These are phyloP conservation scores for Trametes meyenii DNA, from an alignment of 768 basidiomycete species.

Conservation along the genomic window DNA sequence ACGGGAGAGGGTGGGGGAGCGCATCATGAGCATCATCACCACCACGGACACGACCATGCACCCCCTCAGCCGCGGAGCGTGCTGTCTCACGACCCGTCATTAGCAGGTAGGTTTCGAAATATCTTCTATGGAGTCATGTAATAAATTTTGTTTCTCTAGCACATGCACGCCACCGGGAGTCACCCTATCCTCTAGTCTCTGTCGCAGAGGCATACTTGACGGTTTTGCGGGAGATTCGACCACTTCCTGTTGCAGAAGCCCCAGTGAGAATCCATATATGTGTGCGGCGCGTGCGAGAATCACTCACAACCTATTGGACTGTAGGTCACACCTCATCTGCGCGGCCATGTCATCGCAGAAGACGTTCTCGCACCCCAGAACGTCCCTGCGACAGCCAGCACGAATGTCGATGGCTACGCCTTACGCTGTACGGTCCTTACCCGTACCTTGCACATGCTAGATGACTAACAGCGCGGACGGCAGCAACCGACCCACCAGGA, in stretches of 20 bases:
- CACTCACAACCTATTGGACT: background rate
- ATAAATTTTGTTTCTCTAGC: constrained; percentile 42
- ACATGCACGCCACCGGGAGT: constrained; percentile 70
- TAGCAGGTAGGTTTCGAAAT: constrained; percentile 51
- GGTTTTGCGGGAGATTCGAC: constrained; percentile 52
- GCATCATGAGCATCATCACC: constrained; percentile 42
- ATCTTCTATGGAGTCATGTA: background rate
- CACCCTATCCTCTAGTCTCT: constrained; percentile 74
- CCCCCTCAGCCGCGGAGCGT: constrained; percentile 59
- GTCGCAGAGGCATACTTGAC: constrained; percentile 64
- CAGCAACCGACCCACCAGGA: constrained; percentile 68
- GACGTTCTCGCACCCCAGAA: constrained; percentile 67
- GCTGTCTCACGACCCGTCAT: constrained; percentile 71
- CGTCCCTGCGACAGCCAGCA: constrained; percentile 66
- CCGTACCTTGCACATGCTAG: background rate
- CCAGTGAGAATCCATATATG: constrained; percentile 41
- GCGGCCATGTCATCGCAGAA: constrained; percentile 74
- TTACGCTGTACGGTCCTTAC: constrained; percentile 56
- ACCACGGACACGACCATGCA: constrained; percentile 38
- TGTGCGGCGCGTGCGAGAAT: background rate
- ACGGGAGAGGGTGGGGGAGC: constrained; percentile 22
- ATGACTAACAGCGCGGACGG: background rate
- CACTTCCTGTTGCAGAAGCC: constrained; percentile 43
- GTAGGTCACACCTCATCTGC: constrained; percentile 62
- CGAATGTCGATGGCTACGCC: constrained; percentile 91